A percentile compares a stretch with the other conserved stretches of the same genome.
Conservation (phyloP, 129 eudicot genomes). For the Gnaphalium uliginosum region DNA sequence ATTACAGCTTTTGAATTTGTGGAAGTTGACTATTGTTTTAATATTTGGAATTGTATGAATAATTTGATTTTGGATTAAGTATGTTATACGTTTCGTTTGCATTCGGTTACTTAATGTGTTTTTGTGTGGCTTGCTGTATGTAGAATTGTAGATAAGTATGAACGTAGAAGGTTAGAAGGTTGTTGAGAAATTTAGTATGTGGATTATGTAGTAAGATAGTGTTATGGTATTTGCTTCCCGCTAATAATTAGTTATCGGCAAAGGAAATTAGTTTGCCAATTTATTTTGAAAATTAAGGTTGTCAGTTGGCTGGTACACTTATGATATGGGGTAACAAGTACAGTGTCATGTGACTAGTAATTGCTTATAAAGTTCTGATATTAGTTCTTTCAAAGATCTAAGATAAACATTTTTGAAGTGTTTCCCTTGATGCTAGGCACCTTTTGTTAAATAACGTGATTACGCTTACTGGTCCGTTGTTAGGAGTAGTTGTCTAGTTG, state of each 20-base stretch:
- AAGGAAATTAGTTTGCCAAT: conserved; percentile 2
- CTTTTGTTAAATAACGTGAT: neutral
- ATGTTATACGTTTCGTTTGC: neutral
- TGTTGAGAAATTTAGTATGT: neutral
- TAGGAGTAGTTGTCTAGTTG: neutral
- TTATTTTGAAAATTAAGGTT: neutral
- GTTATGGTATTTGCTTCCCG: neutral
- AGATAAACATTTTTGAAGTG: neutral
- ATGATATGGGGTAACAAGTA: neutral
- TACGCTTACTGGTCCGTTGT: neutral
- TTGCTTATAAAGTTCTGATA: neutral
- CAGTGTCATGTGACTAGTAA: neutral
- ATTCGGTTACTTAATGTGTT: neutral
- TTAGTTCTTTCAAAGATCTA: neutral
- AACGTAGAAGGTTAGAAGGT: neutral
- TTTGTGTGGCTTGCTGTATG: neutral
- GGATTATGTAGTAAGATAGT: conserved; percentile 1
- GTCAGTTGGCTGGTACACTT: neutral
- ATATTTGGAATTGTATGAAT: conserved; percentile 18
- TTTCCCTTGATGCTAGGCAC: neutral
- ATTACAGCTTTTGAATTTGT: conserved; percentile 16
- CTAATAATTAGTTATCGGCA: neutral
- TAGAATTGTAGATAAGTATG: neutral
- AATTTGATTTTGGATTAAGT: conserved; percentile 14
- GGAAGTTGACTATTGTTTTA: neutral